Conservation (phyloP, 140 eudicot species). For the Cichorium intybus region DNA sequence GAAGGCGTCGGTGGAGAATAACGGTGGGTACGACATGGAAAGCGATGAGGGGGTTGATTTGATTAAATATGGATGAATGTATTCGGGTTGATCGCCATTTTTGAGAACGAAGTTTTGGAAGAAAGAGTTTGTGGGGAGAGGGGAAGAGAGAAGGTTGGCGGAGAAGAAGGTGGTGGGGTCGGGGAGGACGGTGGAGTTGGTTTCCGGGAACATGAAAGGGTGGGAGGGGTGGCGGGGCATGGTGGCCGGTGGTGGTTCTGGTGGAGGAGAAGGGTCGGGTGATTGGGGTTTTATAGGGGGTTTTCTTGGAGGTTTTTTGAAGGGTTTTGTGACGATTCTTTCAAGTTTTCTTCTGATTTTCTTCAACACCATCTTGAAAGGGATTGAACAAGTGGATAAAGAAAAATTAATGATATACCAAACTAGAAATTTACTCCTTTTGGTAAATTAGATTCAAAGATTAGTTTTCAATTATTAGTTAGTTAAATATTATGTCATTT, state of each 20-base stretch:
- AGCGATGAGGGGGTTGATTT: slow-evolving; percentile 55
- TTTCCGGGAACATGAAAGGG: slow-evolving; percentile 64
- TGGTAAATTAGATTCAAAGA: not conserved
- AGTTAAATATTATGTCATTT: not conserved
- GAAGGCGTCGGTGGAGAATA: slow-evolving; percentile 50
- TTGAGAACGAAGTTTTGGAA: slow-evolving; percentile 85
- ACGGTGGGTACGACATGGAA: slow-evolving; percentile 72
- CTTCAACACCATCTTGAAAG: slow-evolving; percentile 50
- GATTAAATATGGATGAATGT: slow-evolving; percentile 77
- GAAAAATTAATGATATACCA: not conserved
- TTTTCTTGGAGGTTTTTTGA: slow-evolving; percentile 46
- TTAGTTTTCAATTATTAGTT: not conserved
- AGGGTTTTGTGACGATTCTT: slow-evolving; percentile 53
- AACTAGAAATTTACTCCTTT: not conserved
- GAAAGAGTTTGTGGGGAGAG: slow-evolving; percentile 92
- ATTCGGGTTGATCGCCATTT: slow-evolving; percentile 94
- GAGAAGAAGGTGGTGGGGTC: slow-evolving; percentile 76
- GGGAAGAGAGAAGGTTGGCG: slow-evolving; percentile 59
- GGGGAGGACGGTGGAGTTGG: slow-evolving; percentile 75
- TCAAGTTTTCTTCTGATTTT: slow-evolving; percentile 50
- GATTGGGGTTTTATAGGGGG: slow-evolving; percentile 34
- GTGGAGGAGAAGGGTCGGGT: slow-evolving; percentile 45
- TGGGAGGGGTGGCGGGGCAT: slow-evolving; percentile 38
- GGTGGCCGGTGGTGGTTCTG: slow-evolving; percentile 33
- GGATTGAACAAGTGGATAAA: slow-evolving; percentile 6